Evolutionary conservation across 1,284 basidiomycete genomes (phyloP), one percentile per base, ranked within the genome.

Genomic region (Macrocybe sp.): DNA sequence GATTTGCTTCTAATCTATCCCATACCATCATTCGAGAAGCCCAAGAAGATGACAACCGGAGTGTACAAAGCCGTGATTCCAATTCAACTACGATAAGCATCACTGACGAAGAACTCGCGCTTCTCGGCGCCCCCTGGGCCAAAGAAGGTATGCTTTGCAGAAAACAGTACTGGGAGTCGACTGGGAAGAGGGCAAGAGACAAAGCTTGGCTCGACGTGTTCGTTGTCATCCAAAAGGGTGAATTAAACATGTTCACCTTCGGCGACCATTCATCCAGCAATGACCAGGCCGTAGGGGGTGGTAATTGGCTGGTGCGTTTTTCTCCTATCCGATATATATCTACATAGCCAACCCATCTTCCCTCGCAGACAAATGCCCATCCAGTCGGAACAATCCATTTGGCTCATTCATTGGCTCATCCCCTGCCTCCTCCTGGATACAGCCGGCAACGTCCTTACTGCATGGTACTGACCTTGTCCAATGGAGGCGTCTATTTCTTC

Each of bases 71-170:
- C 57, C 74, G 78, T 34, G 75, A 73, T 37, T 80, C 83, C 6
- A 69, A 62, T 41, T 80, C 78, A 12, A 85, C 83, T 1, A 81
- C 77, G 29, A 85, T 90, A 57, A 90, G 89, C 52, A 88, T 96
- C 51, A 83, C 85, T 4, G 95, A 98, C 61, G 94, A 97, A 62
- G 93, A 97, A 67, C 76, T 98, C 8, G 95, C 96, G 1, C 73
- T 98, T 33, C 79, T 97, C 8, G 96, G 96, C 22, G 85, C 96
- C 2, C 96, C 96, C 0, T 99, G 96, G 96, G 96, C 96, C 0
- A 99, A 99, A 66, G 96, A 99, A 66, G 96, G 96, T 10, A 88
- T 95, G 73, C 78, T 99, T 3, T 88, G 85, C 55, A 84, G 94
- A 33, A 98, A 97, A 64, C 88, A 94, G 55, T 97, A 96, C 64